Evolutionary conservation across 805 yeast genomes (phyloP).

Genomic region (Cyberlindnera suaveolens): DNA sequence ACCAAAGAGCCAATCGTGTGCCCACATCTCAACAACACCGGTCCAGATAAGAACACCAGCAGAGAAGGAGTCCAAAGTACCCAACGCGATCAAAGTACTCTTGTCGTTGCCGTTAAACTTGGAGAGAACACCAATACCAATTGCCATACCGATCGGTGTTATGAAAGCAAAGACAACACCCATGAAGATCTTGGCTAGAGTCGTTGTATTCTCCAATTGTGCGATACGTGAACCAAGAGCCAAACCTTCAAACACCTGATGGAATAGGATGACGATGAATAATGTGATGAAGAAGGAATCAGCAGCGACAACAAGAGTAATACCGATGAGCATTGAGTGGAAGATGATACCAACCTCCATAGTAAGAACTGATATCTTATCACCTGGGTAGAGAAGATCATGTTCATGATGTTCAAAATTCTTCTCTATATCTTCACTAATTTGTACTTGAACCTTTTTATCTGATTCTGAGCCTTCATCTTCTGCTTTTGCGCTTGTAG

Average conservation of each 20-base stretch:
- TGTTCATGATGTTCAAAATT: neutral
- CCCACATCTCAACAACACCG: conserved; percentile 71
- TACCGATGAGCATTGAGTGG: conserved; percentile 76
- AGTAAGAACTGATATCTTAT: conserved; percentile 33
- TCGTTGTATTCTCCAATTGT: conserved; percentile 27
- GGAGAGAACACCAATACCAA: conserved; percentile 66
- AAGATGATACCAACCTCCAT: conserved; percentile 73
- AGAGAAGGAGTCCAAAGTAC: conserved; percentile 65
- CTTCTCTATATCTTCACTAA: neutral
- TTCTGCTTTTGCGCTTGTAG: neutral
- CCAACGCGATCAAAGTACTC: conserved; percentile 55
- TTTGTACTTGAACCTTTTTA: neutral
- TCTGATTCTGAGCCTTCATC: neutral
- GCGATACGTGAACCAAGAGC: conserved; percentile 79
- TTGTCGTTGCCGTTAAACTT: conserved; percentile 52
- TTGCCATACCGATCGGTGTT: conserved; percentile 70
- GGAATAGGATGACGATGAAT: conserved; percentile 58
- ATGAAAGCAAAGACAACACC: conserved; percentile 46
- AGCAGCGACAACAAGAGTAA: conserved; percentile 69
- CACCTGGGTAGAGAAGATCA: conserved; percentile 6
- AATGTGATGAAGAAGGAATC: conserved; percentile 57
- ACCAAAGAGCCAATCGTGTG: conserved; percentile 56
- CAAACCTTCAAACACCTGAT: conserved; percentile 78
- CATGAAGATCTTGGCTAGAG: conserved; percentile 45
- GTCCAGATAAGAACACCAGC: conserved; percentile 73